These are phyloP conservation scores for Patellaria atrata DNA, from an alignment of 495 filamentous ascomycete species.

Conservation along the genomic window DNA sequence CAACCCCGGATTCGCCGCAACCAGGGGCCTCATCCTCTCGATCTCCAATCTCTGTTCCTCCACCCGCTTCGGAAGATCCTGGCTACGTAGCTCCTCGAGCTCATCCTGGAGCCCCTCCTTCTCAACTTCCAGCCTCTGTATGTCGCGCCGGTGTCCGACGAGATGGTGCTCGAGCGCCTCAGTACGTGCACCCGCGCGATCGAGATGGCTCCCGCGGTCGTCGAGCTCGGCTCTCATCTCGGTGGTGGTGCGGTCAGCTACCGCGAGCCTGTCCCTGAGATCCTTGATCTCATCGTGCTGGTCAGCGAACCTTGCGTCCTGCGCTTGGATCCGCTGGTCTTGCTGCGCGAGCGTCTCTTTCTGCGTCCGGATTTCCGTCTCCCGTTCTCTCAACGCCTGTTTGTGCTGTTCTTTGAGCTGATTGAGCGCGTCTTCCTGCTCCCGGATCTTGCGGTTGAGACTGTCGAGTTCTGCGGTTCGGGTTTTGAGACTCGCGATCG, in stretches of 20 bases:
- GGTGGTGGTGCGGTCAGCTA: too few species aligned
- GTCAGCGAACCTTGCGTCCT: neutral
- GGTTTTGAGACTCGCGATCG: neutral
- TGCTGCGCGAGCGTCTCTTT: neutral
- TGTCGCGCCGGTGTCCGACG: slow-evolving; percentile 1
- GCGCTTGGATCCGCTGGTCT: slow-evolving; percentile 1
- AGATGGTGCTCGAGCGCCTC: too few species aligned
- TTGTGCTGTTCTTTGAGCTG: slow-evolving; percentile 1
- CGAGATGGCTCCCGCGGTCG: too few species aligned
- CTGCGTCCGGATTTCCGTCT: neutral
- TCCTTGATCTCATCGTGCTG: too few species aligned
- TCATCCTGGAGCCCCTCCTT: neutral
- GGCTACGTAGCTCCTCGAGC: neutral
- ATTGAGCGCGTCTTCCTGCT: neutral
- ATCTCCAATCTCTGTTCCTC: neutral
- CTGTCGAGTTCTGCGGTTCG: neutral
- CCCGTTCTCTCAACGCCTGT: neutral
- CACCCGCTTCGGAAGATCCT: neutral
- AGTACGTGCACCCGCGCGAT: too few species aligned
- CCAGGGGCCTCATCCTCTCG: neutral
- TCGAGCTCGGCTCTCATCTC: too few species aligned
- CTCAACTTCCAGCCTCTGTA: neutral
- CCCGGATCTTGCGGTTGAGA: neutral
- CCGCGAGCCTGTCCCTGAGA: too few species aligned
- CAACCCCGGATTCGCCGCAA: neutral